Evolutionary conservation across 805 yeast species (phyloP).

Genomic region (Pichia manshurica): DNA sequence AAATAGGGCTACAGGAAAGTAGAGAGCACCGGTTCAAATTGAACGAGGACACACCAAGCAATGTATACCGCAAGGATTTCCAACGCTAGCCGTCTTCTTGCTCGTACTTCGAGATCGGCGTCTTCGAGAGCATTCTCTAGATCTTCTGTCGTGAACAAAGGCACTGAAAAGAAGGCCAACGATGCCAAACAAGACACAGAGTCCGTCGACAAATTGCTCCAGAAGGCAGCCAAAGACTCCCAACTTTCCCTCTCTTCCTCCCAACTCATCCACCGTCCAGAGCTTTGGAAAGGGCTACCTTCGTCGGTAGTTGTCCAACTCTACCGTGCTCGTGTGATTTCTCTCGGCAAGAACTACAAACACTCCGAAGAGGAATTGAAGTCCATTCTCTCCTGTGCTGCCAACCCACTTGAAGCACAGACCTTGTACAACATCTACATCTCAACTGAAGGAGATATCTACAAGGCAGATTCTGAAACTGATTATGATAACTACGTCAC

Average conservation of each 20-base stretch:
- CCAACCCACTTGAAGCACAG: slow-evolving; percentile 24
- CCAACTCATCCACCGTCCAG: slow-evolving; percentile 48
- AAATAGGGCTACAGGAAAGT: too few relatives aligned
- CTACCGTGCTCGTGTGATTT: slow-evolving; percentile 49
- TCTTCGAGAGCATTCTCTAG: background rate
- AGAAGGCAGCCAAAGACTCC: slow-evolving; percentile 12
- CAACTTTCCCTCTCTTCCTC: slow-evolving; percentile 12
- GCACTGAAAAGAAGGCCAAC: background rate
- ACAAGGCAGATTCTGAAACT: slow-evolving; percentile 35
- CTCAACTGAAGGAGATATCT: slow-evolving; percentile 40
- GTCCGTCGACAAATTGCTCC: slow-evolving; percentile 14
- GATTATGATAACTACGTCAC: slow-evolving; percentile 38
- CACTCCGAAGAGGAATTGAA: slow-evolving; percentile 48
- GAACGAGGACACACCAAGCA: background rate
- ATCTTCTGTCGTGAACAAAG: background rate
- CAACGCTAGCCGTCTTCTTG: too few relatives aligned
- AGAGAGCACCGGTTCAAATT: too few relatives aligned
- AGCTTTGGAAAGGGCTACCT: slow-evolving; percentile 64
- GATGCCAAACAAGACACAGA: background rate
- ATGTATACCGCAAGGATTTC: background rate
- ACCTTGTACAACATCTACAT: slow-evolving; percentile 29
- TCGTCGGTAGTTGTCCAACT: slow-evolving; percentile 56
- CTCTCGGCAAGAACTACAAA: slow-evolving; percentile 46
- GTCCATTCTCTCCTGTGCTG: slow-evolving; percentile 46
- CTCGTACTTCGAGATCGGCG: background rate